Evolutionary conservation across 768 basidiomycete species (phyloP).

Genomic region (Collybia mongolica): DNA sequence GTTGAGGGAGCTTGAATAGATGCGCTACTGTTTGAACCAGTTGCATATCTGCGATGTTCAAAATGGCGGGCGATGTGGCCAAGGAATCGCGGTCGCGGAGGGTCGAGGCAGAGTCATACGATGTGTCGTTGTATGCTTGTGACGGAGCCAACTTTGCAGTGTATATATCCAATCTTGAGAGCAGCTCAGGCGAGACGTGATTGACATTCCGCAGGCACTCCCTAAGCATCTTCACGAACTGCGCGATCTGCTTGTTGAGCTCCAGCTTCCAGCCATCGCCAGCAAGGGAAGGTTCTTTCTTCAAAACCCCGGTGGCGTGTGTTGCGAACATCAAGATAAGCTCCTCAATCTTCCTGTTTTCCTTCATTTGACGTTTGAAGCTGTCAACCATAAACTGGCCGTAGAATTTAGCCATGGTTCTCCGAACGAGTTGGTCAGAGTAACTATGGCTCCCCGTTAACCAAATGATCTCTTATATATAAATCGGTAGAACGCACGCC

Average conservation of each 20-base stretch:
- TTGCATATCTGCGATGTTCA: conserved; percentile 71
- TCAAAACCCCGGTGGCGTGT: conserved; percentile 81
- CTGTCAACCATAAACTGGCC: conserved; percentile 82
- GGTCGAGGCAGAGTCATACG: conserved; percentile 62
- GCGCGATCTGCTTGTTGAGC: conserved; percentile 87
- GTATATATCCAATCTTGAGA: conserved; percentile 81
- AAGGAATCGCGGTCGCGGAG: conserved; percentile 57
- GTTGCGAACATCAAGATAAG: conserved; percentile 96
- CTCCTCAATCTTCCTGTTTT: conserved; percentile 96
- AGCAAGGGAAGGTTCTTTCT: conserved; percentile 82
- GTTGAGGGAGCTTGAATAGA: conserved; percentile 73
- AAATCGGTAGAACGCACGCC: conserved; percentile 53
- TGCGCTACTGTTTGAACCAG: conserved; percentile 67
- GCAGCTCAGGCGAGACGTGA: conserved; percentile 83
- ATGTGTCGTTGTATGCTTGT: conserved; percentile 57
- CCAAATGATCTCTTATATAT: neutral
- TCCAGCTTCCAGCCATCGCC: conserved; percentile 93
- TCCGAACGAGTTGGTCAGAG: conserved; percentile 84
- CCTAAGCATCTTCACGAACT: conserved; percentile 83
- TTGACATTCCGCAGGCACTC: conserved; percentile 73
- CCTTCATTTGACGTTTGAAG: conserved; percentile 90
- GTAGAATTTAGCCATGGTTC: conserved; percentile 92
- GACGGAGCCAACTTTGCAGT: conserved; percentile 74
- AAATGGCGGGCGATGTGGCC: conserved; percentile 32
- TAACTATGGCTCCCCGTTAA: conserved; percentile 50